Evolutionary conservation across 208 protist species (phyloP), one percentile per base, ranked within the genome.

Genomic region (Borovskyia barvae): DNA sequence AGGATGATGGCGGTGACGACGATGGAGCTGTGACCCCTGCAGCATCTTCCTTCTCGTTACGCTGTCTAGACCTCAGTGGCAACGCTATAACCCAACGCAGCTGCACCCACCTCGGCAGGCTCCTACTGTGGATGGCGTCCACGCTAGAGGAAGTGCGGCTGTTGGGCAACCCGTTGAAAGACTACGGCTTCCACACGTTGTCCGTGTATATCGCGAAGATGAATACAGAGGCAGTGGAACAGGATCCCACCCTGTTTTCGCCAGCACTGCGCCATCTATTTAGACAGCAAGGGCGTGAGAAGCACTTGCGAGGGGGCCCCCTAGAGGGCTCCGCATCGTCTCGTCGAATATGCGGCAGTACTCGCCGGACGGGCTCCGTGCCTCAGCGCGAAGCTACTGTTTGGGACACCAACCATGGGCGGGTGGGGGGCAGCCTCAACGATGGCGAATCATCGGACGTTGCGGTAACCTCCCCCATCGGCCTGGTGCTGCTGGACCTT

Each of bases 141-240:
- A 86, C 81, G 9, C 72, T 94, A 11, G 75, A 83, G 37, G 73
- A 86, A 64, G 43, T 93, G 46, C 58, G 72, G 17, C 59, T 90
- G 26, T 25, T 64, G 20, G 61, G 72, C 20, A 93, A 93, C 72
- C 65, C 71, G 14, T 54, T 93, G 2, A 65, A 77, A 32, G 87
- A 93, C 58, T 81, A 90, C 52, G 87, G 87, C 29, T 77, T 93
- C 49, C 87, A 85, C 55, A 73, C 76, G 15, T 74, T 93, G n/a
- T 66, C 65, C 22, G 80, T 90, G 32, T 90, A 90, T 56, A 52
- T 93, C 7, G 37, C 78, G 2, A 85, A 87, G 58, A 53, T 87
- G 61, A 72, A 68, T 15, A 26, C 76, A 33, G 51, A 49, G 32
- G 30, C 66, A 9, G 37, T 87, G 20, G 7, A 40, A 24, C 42